A percentile compares a stretch with the other conserved stretches of the same genome.
These are phyloP conservation scores for Saccharomyces cerevisiae DNA, from an alignment of 805 yeast genomes.

Conservation along the genomic window DNA sequence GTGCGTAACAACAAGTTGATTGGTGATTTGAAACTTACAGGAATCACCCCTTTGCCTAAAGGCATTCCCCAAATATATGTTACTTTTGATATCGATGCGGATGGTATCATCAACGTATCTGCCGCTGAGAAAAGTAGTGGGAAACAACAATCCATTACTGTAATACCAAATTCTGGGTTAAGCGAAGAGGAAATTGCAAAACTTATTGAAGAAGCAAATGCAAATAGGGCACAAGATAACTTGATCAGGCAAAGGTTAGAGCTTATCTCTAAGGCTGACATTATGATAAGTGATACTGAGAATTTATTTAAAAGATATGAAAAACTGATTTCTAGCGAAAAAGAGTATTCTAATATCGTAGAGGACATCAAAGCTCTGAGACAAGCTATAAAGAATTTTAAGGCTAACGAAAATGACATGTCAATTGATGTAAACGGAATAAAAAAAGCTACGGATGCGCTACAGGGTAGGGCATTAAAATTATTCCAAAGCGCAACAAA, in stretches of 20 bases:
- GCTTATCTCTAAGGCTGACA: constrained; percentile 66
- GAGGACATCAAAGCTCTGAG: constrained; percentile 32
- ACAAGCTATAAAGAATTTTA: constrained; percentile 42
- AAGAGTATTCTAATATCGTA: constrained; percentile 35
- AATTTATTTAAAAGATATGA: constrained; percentile 63
- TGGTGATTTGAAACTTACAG: constrained; percentile 64
- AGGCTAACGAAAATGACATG: constrained; percentile 42
- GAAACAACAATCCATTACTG: constrained; percentile 56
- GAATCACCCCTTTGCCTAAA: constrained; percentile 69
- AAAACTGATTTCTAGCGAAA: constrained; percentile 38
- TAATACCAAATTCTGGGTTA: constrained; percentile 61
- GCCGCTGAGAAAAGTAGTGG: constrained; percentile 76
- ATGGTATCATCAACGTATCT: constrained; percentile 73
- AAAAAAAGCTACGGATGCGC: constrained; percentile 58
- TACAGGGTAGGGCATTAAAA: constrained; percentile 62
- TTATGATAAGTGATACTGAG: constrained; percentile 78
- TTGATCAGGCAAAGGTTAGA: constrained; percentile 53
- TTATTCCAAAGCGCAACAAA: constrained; percentile 43
- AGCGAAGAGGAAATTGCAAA: constrained; percentile 59
- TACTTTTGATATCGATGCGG: constrained; percentile 72
- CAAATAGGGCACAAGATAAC: constrained; percentile 52
- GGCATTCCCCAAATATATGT: constrained; percentile 76
- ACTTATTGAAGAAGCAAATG: constrained; percentile 59
- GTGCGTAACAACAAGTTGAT: constrained; percentile 71
- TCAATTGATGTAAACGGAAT: constrained; percentile 41